Evolutionary conservation across 2,329 filamentous ascomycete species (phyloP), one percentile per base, ranked within the genome.

Genomic region (Penicillium sp.): DNA sequence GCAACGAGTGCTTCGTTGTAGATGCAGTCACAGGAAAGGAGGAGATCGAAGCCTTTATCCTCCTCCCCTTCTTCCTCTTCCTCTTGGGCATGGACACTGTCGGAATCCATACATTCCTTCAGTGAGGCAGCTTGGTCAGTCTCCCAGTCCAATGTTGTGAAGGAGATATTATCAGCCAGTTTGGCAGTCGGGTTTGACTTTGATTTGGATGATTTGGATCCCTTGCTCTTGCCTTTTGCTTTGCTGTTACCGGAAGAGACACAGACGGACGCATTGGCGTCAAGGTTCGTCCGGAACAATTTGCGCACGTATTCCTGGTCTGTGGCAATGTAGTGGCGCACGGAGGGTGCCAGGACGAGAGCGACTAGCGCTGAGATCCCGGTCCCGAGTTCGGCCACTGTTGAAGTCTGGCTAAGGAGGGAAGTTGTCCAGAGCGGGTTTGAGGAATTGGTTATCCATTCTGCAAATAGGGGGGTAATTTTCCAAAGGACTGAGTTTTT

Each of bases 1-100:
- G 84, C 79, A 25, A 97, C 85, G 3, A 97, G 83, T 2, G 89
- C 85, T 64, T 96, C 90, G 75, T 97, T 99, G 80, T 95, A 99
- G 65, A 99, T 89, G 74, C 93, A 97, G 74, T 99, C 94, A 70
- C 91, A 96, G 4, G 92, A 91, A 37, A 97, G 73, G 12, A 97
- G 80, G 15, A 86, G 76, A 68, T 95, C 89, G 64, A 94, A 88
- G 57, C 82, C 81, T 3, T 56, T 61, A 47, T 72, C 68, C 66
- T 70, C 45, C 62, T 69, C 58, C 41, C 70, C 54, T 61, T 68
- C 57, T 52, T 69, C 37, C 8, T 25, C 54, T 61, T 67, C 58
- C 47, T 69, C 29, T 6, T 31, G 13, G 17, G 21, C 27, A 17
- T 17, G 33, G 13, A 3, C 5, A 10, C 35, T 35, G 21, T 56